Base-by-base conservation (phyloP, 306 rosid species). In the Dalbergia oliveri region DNA sequence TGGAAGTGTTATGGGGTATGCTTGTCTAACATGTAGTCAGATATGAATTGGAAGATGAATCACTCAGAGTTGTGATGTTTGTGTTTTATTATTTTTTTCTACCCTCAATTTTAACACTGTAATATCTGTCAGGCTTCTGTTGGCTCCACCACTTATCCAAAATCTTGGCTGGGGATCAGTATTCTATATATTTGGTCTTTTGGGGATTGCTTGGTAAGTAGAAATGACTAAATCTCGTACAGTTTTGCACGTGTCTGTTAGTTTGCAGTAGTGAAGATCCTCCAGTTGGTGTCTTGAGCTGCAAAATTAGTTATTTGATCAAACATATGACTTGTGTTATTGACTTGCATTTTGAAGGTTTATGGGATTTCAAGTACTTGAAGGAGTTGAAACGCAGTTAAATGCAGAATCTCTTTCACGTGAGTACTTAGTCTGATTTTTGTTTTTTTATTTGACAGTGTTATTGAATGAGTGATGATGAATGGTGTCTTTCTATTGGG, bases 1-100 rank as follows among this genome's bases (percentile, higher is more conserved):
- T 53, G 99, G 99, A 89, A 95, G 99, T 78, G 99, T 95, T 86
- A 50, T 84, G 69, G 99, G 99, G 99, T 95, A 90, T 74, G 88
- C 74, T 74, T 74, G 64, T 72, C 23, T 72, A 10, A 62, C 76
- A 54, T 77, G 37, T 44, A 59, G 75, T 56, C 37, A 23, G 18
- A 72, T 72, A 21, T 69, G 5, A 65, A 66, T 19, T 72, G 23
- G 18, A 67, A 14, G 5, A 15, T 21, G 16, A 43, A 58, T 78
- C 21, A 73, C 37, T 31, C 7, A 34, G 13, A 45, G 57, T 67
- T 65, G 2, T 59, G 45, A 71, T 66, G 43, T 74, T 23, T 34
- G 54, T 74, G 11, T 10, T 62, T 83, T 21, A 33, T 11, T 53
- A 37, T 6, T 31, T 26, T 81, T 59, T 26, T 69, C 79, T 62